phyloP scores from a whole-genome alignment of 2,329 filamentous ascomycete genomes.

The Spiromastix sp. region DNA sequence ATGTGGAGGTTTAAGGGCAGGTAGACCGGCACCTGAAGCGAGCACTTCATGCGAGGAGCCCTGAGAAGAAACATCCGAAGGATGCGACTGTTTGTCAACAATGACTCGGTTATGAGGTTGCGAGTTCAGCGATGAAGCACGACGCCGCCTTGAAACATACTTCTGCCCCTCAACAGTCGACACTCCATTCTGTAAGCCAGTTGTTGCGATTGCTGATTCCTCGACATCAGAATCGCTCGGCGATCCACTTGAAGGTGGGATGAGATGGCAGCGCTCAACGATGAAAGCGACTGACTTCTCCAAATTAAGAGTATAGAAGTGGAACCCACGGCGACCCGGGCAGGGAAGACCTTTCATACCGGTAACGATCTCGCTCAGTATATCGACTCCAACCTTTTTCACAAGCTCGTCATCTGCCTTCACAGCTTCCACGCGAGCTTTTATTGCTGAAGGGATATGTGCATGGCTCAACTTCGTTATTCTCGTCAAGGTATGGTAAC shows the following conservation, averaged over 20 bases:
- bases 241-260: conserved; percentile 42
- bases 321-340: conserved; percentile 64
- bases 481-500: conserved; percentile 87
- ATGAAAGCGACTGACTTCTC: conserved; percentile 95
- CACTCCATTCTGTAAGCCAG: conserved; percentile 17
- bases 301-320: conserved; percentile 94
- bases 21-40: conserved; percentile 68
- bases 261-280: conserved; percentile 73
- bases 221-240: conserved; percentile 35
- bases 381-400: conserved; percentile 42
- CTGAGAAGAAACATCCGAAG: conserved; percentile 23
- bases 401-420: conserved; percentile 39
- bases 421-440: conserved; percentile 47
- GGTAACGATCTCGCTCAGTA: conserved; percentile 74
- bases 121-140: conserved; percentile 70
- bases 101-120: conserved; percentile 83
- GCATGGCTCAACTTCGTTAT: conserved; percentile 94
- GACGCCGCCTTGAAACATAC: conserved; percentile 37
- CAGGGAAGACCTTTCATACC: conserved; percentile 58
- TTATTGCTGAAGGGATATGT: conserved; percentile 59
- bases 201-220: conserved; percentile 34
- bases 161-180: conserved; percentile 15
- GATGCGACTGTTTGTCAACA: conserved; percentile 46
- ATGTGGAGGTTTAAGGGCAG: conserved; percentile 54
- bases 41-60: conserved; percentile 51